Evolutionary conservation across 1,284 basidiomycete genomes (phyloP), one percentile per base, ranked within the genome.

Genomic region (Ceratobasidium sp.): DNA sequence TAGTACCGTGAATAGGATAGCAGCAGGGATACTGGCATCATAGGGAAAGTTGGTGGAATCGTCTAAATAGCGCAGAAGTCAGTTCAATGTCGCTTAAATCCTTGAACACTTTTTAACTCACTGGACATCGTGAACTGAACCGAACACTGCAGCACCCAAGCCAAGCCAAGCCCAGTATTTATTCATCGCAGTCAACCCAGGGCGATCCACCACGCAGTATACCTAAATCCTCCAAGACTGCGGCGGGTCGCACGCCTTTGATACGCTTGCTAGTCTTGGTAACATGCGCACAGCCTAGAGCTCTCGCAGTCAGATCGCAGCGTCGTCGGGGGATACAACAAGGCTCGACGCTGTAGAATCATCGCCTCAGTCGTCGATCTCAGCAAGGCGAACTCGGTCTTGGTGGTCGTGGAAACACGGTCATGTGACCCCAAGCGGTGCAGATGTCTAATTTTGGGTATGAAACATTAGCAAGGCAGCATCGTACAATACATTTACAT

Each of bases 251-350:
- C 1, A 19, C 37, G 37, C 19, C 17, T 43, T 19, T 62, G 17
- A 22, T 37, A 22, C 59, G 59, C 19, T 62, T 37, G 49, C 15
- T 37, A 67, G 65, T 22, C 22, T 34, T 17, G 37, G 29, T 5
- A 34, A 51, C 19, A 37, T 15, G 29, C 17, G 32, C 65, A 67
- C 65, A 67, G 65, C 65, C 49, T 34, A 15, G 15, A 1, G 46
- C 29, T 17, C 25, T 49, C 65, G 65, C 65, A 67, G 65, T 19
- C 46, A 67, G 65, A 67, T 37, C 65, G 65, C 65, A 67, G 65
- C 22, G 25, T 43, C 13, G 37, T 17, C 59, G 43, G 17, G 43
- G 22, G 15, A 43, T 43, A 15, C 52, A 37, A 37, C 17, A 32
- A 37, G 3, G 29, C 22, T 17, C 17, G 13, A 34, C 5, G 5